phyloP scores from a whole-genome alignment of 2,329 filamentous ascomycete species.

The Colletotrichum orbiculare region DNA sequence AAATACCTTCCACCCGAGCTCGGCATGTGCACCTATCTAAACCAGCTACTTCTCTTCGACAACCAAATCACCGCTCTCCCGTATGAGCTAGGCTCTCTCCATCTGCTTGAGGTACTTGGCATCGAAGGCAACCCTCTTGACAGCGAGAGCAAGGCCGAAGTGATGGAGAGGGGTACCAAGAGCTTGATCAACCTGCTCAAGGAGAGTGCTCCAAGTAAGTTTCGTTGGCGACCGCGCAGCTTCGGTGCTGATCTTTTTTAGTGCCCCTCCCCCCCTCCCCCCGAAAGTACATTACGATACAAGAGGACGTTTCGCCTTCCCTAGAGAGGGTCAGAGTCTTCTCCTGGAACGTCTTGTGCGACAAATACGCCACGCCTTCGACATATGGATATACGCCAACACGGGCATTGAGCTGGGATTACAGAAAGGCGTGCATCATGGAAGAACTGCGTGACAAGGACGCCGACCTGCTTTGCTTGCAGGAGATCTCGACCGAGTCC shows the following conservation, averaged over 20 bases:
- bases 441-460: slow-evolving; percentile 82
- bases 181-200: slow-evolving; percentile 84
- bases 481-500: slow-evolving; percentile 92
- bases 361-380: slow-evolving; percentile 86
- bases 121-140: slow-evolving; percentile 92
- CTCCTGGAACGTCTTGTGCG: slow-evolving; percentile 96
- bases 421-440: slow-evolving; percentile 83
- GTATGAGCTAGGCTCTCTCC: slow-evolving; percentile 87
- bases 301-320: slow-evolving; percentile 68
- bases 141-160: slow-evolving; percentile 78
- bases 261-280: slow-evolving; percentile 81
- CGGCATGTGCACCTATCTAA: slow-evolving; percentile 95
- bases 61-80: slow-evolving; percentile 88
- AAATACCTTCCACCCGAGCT: slow-evolving; percentile 86
- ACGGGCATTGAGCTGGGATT: slow-evolving; percentile 86
- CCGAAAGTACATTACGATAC: slow-evolving; percentile 83
- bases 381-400: slow-evolving; percentile 93
- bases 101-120: slow-evolving; percentile 87
- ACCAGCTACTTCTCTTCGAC: slow-evolving; percentile 87
- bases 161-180: slow-evolving; percentile 89
- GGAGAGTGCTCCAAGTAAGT: slow-evolving; percentile 85
- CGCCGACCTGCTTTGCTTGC: slow-evolving; percentile 90
- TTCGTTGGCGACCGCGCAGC: neutral
- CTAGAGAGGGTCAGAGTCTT: slow-evolving; percentile 84
- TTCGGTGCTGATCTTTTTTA: slow-evolving; percentile 50